Evolutionary conservation across 2,329 filamentous ascomycete genomes (phyloP), one percentile per base, ranked within the genome.

Genomic region (Fusarium brevicatenulatum): DNA sequence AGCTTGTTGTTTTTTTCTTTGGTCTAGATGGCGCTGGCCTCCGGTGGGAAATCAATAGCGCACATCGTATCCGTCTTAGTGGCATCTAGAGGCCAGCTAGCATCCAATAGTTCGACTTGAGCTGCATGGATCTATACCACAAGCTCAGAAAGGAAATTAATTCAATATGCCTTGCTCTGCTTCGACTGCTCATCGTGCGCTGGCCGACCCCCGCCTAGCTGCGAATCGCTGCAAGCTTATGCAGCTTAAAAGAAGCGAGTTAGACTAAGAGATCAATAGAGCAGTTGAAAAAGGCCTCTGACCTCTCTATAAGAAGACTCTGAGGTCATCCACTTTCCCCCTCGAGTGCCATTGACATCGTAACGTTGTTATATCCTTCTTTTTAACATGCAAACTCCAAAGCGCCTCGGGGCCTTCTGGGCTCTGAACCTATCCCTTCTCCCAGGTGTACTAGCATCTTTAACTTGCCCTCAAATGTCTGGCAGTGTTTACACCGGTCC

Each of bases 301-400:
- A 28, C 28, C 28, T 28, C 28, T 28, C 15, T 32, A 49, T 23
- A 50, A 50, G 28, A 50, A 32, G 47, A 9, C 46, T n/a, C 10
- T 23, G 5, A 30, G 9, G 6, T 21, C 46, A 49, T 23, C 21
- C 28, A 23, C 47, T 32, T 32, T 23, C 47, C 21, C 21, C 25
- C 25, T 28, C 25, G 25, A 28, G 25, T 28, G 25, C 25, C 25
- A 7, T 28, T 28, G 25, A 28, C 11, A 12, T 19, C 9, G 47
- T 12, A 7, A 11, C 9, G 3, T 2, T 2, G 2, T 9, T 9
- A 18, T 23, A 23, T 12, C 9, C 11, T 12, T 34, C 32, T 32
- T 23, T 10, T 10, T 11, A 50, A 8, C 4, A 50, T 50, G 47
- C 8, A 50, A 5, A 5, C 3, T 11, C 34, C 47, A 34, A 50